Evolutionary conservation across 176 grass and related monocot genomes (phyloP), one percentile per base, ranked within the genome.

Genomic region (Triticum monococcum): DNA sequence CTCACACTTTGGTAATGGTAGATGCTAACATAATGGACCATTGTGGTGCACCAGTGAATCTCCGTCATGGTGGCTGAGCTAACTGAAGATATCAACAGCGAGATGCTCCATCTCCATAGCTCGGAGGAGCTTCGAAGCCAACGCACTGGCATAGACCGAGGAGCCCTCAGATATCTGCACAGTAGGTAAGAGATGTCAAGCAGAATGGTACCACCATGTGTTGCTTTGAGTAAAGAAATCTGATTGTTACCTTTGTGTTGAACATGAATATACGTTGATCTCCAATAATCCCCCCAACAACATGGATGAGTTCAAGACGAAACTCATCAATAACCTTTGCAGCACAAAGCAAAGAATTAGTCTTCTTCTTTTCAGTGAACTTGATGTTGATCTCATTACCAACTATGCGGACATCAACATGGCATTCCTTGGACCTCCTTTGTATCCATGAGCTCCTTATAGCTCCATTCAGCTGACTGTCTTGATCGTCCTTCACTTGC

Each of bases 191-290:
- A 75, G 31, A 79, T 70, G 14, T 48, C 68, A 28, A 46, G 40
- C 7, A 7, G 38, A 75, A 45, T 85, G 30, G 35, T 76, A 77
- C 66, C 31, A 50, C 56, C 20, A 22, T 68, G 45, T 68, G 60
- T 37, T 68, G 72, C 68, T 89, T 80, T 23, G 4, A 75, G 17
- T 79, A 62, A 85, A 68, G 5, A 68, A 81, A 68, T 10, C 10
- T 54, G 3, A 79, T 33, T 28, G 17, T 85, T 74, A 75, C 95
- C 95, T 98, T 98, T 20, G 92, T 91, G 73, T 93, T 98, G 78
- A 98, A 93, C 93, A 98, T 93, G 84, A 95, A 93, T 89, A 95
- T 92, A 50, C 88, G 82, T 63, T 95, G 95, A 54, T 95, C 95
- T 68, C 95, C 95, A 68, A 98, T 93, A 75, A 72, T 85, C 20